Evolutionary conservation across 1,139 yeast genomes (phyloP).

Genomic region (Hemisphaericaspora xylofermentans): DNA sequence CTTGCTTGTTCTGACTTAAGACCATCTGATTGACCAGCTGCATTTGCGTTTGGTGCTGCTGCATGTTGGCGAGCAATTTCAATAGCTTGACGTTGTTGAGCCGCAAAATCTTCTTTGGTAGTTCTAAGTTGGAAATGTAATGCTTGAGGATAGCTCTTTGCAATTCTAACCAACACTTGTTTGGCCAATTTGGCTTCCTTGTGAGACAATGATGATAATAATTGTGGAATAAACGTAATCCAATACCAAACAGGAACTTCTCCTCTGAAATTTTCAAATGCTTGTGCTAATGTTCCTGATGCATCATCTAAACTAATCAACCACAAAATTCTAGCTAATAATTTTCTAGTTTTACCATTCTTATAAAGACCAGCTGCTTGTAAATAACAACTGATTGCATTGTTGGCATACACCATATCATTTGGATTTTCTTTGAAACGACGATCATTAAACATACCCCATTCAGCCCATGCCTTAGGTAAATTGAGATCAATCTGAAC

Average conservation of each 20-base stretch:
- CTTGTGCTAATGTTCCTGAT: slow-evolving; percentile 76
- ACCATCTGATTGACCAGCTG: slow-evolving; percentile 14
- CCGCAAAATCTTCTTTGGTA: slow-evolving; percentile 89
- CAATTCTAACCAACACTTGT: slow-evolving; percentile 84
- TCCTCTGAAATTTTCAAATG: slow-evolving; percentile 89
- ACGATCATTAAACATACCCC: slow-evolving; percentile 95
- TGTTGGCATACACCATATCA: slow-evolving; percentile 84
- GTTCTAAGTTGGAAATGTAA: slow-evolving; percentile 94
- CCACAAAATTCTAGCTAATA: slow-evolving; percentile 91
- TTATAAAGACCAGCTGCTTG: slow-evolving; percentile 98
- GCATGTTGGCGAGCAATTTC: slow-evolving; percentile 37
- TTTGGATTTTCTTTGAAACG: slow-evolving; percentile 82
- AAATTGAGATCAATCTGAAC: slow-evolving; percentile 91
- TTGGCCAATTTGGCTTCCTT: slow-evolving; percentile 88
- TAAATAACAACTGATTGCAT: slow-evolving; percentile 91
- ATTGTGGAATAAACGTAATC: slow-evolving; percentile 95
- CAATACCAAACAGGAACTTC: slow-evolving; percentile 99
- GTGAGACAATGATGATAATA: slow-evolving; percentile 84
- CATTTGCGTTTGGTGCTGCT: slow-evolving; percentile 27
- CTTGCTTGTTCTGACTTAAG: slow-evolving; percentile 1
- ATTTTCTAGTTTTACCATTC: slow-evolving; percentile 84
- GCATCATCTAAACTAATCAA: slow-evolving; percentile 87
- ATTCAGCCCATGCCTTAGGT: slow-evolving; percentile 99
- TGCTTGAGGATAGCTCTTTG: slow-evolving; percentile 96
- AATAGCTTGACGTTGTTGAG: slow-evolving; percentile 76